These are phyloP conservation scores for Tricholoma saponaceum DNA, from an alignment of 768 basidiomycete species.

Conservation along the genomic window DNA sequence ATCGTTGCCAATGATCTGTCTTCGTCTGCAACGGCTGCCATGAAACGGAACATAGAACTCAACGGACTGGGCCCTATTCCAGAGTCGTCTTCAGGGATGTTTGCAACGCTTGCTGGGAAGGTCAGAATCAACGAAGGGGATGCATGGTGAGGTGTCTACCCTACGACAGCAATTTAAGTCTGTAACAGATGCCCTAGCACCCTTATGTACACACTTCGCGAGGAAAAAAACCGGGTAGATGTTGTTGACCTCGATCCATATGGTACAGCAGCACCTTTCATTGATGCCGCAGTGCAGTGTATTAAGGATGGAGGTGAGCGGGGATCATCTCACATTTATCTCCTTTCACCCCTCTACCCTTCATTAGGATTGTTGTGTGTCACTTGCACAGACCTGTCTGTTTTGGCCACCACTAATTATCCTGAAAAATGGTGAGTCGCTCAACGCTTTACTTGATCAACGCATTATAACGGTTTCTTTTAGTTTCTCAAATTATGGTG, in stretches of 20 bases:
- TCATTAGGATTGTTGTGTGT: conserved; percentile 80
- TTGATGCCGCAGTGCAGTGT: conserved; percentile 90
- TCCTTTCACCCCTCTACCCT: neutral
- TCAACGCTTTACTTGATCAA: neutral
- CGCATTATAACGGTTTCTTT: neutral
- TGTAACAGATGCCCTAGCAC: conserved; percentile 42
- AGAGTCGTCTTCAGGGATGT: conserved; percentile 10
- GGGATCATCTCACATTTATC: neutral
- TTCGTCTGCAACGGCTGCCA: conserved; percentile 75
- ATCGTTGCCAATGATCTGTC: conserved; percentile 95
- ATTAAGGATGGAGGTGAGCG: conserved; percentile 79
- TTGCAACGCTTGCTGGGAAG: conserved; percentile 33
- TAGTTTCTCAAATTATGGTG: conserved; percentile 88
- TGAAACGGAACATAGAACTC: conserved; percentile 78
- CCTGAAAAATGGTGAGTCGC: conserved; percentile 89
- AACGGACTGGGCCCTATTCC: conserved; percentile 58
- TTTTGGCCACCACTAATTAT: conserved; percentile 90
- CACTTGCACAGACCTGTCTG: conserved; percentile 94
- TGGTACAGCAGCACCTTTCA: conserved; percentile 94
- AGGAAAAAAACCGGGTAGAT: conserved; percentile 72
- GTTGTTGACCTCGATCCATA: conserved; percentile 98
- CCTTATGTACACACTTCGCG: conserved; percentile 87
- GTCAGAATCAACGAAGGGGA: conserved; percentile 89
- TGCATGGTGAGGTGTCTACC: conserved; percentile 62
- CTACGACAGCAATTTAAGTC: neutral